phyloP scores from a whole-genome alignment of 2,329 filamentous ascomycete genomes.

The Stemphylium vesicarium region DNA sequence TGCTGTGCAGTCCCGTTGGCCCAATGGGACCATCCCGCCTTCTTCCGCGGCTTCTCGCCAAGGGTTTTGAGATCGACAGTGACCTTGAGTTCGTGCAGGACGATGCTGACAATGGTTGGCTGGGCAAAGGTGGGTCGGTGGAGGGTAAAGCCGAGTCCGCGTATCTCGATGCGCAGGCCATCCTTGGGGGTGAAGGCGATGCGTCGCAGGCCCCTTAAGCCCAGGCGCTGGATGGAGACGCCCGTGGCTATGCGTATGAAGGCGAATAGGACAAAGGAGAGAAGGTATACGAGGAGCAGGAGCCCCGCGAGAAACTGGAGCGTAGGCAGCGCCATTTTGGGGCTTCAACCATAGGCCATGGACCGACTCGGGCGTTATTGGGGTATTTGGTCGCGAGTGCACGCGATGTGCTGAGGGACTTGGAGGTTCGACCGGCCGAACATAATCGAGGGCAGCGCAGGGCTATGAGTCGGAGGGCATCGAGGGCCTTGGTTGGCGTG shows the following conservation, averaged over 20 bases:
- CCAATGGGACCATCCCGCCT: constrained; percentile 41
- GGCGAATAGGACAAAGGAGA: constrained; percentile 91
- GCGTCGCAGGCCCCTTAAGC: constrained; percentile 88
- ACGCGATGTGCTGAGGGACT: constrained; percentile 35
- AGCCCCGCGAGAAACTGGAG: constrained; percentile 82
- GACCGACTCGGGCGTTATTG: constrained; percentile 25
- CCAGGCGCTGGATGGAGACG: constrained; percentile 92
- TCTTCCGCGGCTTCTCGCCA: constrained; percentile 47
- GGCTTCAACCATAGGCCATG: constrained; percentile 35
- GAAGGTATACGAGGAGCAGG: constrained; percentile 83
- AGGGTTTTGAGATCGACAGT: constrained; percentile 78
- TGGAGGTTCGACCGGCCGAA: constrained; percentile 28
- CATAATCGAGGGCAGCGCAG: constrained; percentile 38
- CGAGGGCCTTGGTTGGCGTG: constrained; percentile 16
- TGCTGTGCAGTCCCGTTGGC: constrained; percentile 37
- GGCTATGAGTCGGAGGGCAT: constrained; percentile 26
- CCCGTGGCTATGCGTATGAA: constrained; percentile 91
- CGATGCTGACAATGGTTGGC: constrained; percentile 93
- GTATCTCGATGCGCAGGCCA: constrained; percentile 87
- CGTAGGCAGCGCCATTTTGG: constrained; percentile 54
- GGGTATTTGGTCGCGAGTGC: constrained; percentile 26
- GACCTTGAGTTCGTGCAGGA: constrained; percentile 82
- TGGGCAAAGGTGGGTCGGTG: constrained; percentile 96
- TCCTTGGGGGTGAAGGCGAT: constrained; percentile 89
- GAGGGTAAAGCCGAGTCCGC: constrained; percentile 83